These are phyloP conservation scores for Pseudopediastrum boryanum DNA, from an alignment of 139 green algal genomes.

Conservation along the genomic window DNA sequence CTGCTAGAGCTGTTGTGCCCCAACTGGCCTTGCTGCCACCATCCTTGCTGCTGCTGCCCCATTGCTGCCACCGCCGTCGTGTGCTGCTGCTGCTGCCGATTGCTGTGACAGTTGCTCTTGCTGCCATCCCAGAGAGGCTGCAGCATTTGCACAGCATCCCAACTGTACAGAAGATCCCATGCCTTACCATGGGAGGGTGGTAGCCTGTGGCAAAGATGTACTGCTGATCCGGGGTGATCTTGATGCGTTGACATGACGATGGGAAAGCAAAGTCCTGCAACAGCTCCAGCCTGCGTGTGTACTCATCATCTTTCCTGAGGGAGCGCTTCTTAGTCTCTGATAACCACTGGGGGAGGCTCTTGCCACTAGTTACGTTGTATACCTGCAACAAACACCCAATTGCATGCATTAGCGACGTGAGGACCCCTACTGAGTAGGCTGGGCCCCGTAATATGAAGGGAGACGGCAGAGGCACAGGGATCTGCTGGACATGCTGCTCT, in stretches of 20 bases:
- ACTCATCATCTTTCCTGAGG: constrained; percentile 86
- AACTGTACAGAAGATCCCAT: no score
- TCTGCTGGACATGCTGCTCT: background rate
- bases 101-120: background rate
- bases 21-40: background rate
- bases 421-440: no score
- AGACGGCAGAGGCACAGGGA: background rate
- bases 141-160: no score
- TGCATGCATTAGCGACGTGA: background rate
- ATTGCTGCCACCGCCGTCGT: background rate
- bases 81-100: background rate
- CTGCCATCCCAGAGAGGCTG: no score
- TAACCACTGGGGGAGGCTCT: constrained; percentile 90
- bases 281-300: constrained; percentile 85
- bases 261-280: constrained; percentile 94
- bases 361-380: constrained; percentile 89
- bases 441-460: no score
- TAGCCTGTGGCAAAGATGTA: constrained; percentile 89
- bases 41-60: background rate
- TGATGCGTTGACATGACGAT: constrained; percentile 82
- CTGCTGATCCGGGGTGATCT: constrained; percentile 84
- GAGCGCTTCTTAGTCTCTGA: constrained; percentile 85
- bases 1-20: no score
- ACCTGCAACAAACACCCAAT: constrained; percentile 62
- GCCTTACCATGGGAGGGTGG: constrained; percentile 67